These are phyloP conservation scores for Diplodia seriata DNA, from an alignment of 2,329 filamentous ascomycete genomes.

Conservation along the genomic window DNA sequence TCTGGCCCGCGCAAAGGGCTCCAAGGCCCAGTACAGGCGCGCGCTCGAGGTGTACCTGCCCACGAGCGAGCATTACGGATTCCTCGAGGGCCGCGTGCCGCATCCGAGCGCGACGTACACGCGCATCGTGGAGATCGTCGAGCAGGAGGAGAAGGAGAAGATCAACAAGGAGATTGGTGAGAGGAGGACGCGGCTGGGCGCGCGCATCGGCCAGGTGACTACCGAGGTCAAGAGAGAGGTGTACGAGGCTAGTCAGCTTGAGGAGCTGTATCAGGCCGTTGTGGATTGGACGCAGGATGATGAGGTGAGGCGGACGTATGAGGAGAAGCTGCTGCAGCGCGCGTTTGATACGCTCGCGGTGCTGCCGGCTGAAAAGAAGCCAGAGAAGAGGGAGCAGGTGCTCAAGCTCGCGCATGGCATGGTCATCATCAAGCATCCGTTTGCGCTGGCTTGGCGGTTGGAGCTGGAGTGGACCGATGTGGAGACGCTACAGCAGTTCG, in stretches of 20 bases:
- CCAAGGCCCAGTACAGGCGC: slow-evolving; percentile 74
- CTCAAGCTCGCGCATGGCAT: slow-evolving; percentile 83
- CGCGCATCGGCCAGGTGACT: slow-evolving; percentile 82
- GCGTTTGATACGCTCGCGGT: slow-evolving; percentile 79
- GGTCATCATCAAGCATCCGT: slow-evolving; percentile 95
- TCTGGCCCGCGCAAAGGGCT: slow-evolving; percentile 75
- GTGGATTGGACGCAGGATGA: slow-evolving; percentile 93
- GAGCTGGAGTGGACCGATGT: slow-evolving; percentile 87
- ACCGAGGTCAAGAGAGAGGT: slow-evolving; percentile 87
- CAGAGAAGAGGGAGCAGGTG: slow-evolving; percentile 73
- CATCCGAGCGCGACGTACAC: slow-evolving; percentile 82
- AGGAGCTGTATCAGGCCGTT: slow-evolving; percentile 78
- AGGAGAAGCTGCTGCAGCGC: slow-evolving; percentile 86
- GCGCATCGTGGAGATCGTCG: slow-evolving; percentile 80
- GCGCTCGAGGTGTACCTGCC: slow-evolving; percentile 77
- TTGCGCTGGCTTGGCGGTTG: slow-evolving; percentile 88
- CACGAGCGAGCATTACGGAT: slow-evolving; percentile 78
- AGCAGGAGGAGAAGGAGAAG: slow-evolving; percentile 83
- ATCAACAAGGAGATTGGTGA: slow-evolving; percentile 92
- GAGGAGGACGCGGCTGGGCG: slow-evolving; percentile 84
- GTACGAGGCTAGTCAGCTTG: slow-evolving; percentile 75
- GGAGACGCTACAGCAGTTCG: slow-evolving; percentile 67
- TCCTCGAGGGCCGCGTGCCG: slow-evolving; percentile 82
- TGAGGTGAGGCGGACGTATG: slow-evolving; percentile 79
- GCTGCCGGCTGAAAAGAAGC: slow-evolving; percentile 71